phyloP scores from a whole-genome alignment of 1,139 yeast genomes.

The Zygosaccharomyces pseudobailii region DNA sequence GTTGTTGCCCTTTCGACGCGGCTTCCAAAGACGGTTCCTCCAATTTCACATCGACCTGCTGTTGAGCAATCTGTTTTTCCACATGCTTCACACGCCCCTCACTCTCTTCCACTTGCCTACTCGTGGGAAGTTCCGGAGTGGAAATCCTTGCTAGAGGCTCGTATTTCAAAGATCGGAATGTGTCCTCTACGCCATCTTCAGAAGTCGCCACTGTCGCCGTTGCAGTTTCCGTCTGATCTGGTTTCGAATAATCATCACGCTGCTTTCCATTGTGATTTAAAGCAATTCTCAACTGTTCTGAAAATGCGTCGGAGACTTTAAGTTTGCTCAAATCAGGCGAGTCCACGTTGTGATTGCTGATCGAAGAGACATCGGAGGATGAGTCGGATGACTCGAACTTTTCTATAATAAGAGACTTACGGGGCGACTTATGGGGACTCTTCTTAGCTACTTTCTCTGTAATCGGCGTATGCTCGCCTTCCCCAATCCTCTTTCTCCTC shows the following conservation, averaged over 20 bases:
- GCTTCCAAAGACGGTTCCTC: slow-evolving; percentile 6
- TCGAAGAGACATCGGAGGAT: slow-evolving; percentile 9
- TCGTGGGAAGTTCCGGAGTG: slow-evolving; percentile 28
- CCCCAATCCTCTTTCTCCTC: slow-evolving; percentile 15
- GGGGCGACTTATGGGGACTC: slow-evolving; percentile 21
- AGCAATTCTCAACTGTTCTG: slow-evolving; percentile 20
- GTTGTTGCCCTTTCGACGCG: slow-evolving; percentile 1
- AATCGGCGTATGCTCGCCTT: slow-evolving; percentile 18
- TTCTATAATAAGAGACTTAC: slow-evolving; percentile 20
- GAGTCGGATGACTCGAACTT: slow-evolving; percentile 22
- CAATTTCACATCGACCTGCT: slow-evolving; percentile 6
- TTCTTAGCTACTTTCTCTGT: slow-evolving; percentile 23
- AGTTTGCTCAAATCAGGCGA: slow-evolving; percentile 1
- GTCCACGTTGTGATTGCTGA: slow-evolving; percentile 2
- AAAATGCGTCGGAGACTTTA: slow-evolving; percentile 20
- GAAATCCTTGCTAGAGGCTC: background rate
- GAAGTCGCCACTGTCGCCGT: slow-evolving; percentile 16
- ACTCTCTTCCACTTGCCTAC: slow-evolving; percentile 26
- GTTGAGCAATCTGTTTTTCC: slow-evolving; percentile 16
- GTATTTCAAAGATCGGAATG: background rate
- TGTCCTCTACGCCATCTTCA: background rate
- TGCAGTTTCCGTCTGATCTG: slow-evolving; percentile 15
- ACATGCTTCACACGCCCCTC: slow-evolving; percentile 32
- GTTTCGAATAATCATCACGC: slow-evolving; percentile 1
- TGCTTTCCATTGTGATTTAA: slow-evolving; percentile 10